Base-by-base conservation (phyloP, 2,329 filamentous ascomycete genomes). In the Curvularia eragrostidis region DNA sequence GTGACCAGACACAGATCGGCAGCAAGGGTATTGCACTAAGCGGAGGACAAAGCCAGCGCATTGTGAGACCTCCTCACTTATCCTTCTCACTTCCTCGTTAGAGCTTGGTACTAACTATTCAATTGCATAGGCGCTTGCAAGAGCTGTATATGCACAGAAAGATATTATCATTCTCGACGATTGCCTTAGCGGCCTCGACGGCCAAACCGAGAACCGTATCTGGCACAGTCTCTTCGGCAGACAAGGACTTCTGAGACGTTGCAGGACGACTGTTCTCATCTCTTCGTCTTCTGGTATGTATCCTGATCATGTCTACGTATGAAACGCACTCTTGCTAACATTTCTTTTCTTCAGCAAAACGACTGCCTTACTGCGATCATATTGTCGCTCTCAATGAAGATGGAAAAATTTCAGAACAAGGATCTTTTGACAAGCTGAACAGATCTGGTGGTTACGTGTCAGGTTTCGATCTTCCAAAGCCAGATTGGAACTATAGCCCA, bases 1-100 rank as follows among this genome's bases (percentile, higher is more conserved):
- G 73, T 24, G 68, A 79, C 52, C 73, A 78, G 46, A 83, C 82
- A 15, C 65, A 80, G 28, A 80, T 83, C 54, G 83, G 82, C 15
- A 83, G 80, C 64, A 81, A 81, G 62, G 83, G 82, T 32, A 77
- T 82, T 54, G 76, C 80, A 23, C 75, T 85, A 32, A 84, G 82
- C 66, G 82, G 82, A 28, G 83, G 83, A 4, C 83, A 85, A 61
- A 82, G 79, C 58, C 81, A 84, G 59, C 78, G 82, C 48, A 79
- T 84, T 62, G 80, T 77, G 57, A 70, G 73, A 41, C 51, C 43
- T 58, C 54, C 57, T 21, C 6, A 51, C 51, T 54, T 61, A 15
- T 21, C 58, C 57, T 62, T 58, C 62, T 61, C 65, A 50, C 65
- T 34, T 54, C 48, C 32, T 50, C 34, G 24, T 48, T 36, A 28